A percentile compares a stretch with the other conserved stretches of the same genome.
Conservation (phyloP, 768 basidiomycete species). For the Zangia roseola region DNA sequence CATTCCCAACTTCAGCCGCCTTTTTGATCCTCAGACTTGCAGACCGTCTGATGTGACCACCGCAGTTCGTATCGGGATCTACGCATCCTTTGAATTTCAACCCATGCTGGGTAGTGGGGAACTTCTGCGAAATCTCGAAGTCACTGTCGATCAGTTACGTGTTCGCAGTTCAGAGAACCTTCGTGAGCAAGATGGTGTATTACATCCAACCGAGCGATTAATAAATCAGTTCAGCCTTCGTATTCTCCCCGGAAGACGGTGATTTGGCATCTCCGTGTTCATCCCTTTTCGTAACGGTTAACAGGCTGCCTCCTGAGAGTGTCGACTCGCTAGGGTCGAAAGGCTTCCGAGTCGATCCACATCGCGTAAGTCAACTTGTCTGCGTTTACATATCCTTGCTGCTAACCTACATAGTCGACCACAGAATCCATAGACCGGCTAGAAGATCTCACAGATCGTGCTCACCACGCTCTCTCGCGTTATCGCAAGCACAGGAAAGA, state of each 20-base stretch:
- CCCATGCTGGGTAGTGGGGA: not conserved
- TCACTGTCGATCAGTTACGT: not conserved
- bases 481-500: not conserved
- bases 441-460: not conserved
- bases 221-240: not conserved
- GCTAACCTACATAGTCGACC: not conserved
- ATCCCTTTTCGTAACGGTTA: not conserved
- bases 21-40: not conserved
- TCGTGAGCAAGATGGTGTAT: not conserved
- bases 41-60: not conserved
- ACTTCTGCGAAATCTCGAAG: not conserved
- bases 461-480: not conserved
- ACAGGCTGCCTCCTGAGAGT: not conserved
- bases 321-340: too few species aligned
- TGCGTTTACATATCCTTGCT: too few species aligned
- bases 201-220: too few species aligned
- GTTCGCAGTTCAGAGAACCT: not conserved
- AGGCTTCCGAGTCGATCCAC: not conserved
- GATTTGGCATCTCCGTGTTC: not conserved
- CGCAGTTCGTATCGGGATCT: not conserved
- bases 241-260: not conserved
- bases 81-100: conserved; percentile 1
- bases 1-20: not conserved
- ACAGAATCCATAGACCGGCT: not conserved
- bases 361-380: not conserved